A percentile compares a stretch with the other conserved stretches of the same genome.
Conservation (phyloP, 2,329 filamentous ascomycete species). For the Periconia sp. region DNA sequence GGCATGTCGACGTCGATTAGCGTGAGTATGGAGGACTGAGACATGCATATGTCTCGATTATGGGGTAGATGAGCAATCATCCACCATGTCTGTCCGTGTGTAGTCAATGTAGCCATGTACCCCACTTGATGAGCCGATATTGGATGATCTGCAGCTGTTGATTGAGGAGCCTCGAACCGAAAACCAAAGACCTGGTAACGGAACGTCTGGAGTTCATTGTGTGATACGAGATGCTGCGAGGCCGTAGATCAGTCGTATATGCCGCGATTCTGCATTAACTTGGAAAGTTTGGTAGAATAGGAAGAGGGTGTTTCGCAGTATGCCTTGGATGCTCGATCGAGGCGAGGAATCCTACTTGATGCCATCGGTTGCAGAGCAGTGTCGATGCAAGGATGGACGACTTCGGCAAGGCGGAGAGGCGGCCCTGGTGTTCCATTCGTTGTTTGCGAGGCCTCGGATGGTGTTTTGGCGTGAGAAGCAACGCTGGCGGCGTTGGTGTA, state of each 20-base stretch:
- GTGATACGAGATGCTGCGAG: constrained; percentile 12
- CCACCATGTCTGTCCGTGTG: background rate
- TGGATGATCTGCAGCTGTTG: constrained; percentile 18
- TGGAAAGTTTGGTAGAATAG: constrained; percentile 18
- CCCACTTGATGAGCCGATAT: constrained; percentile 5
- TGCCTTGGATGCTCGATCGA: background rate
- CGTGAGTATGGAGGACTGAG: too few species aligned
- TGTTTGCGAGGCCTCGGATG: background rate
- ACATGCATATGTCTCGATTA: background rate
- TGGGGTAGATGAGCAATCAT: background rate
- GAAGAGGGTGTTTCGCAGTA: background rate
- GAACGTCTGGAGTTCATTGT: constrained; percentile 9
- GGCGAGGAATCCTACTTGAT: too few species aligned
- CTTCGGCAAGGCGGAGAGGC: constrained; percentile 5
- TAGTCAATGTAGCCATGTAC: background rate
- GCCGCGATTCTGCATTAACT: constrained; percentile 6
- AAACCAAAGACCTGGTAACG: constrained; percentile 19
- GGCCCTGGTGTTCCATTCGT: constrained; percentile 3
- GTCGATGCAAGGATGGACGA: too few species aligned
- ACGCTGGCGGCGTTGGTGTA: constrained; percentile 1
- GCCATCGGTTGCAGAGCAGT: too few species aligned
- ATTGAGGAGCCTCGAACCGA: constrained; percentile 13
- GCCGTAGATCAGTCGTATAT: constrained; percentile 13
- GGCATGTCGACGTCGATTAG: too few species aligned
- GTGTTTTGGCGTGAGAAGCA: background rate